phyloP scores from a whole-genome alignment of 345 rosid genomes.

The Draba incana region DNA sequence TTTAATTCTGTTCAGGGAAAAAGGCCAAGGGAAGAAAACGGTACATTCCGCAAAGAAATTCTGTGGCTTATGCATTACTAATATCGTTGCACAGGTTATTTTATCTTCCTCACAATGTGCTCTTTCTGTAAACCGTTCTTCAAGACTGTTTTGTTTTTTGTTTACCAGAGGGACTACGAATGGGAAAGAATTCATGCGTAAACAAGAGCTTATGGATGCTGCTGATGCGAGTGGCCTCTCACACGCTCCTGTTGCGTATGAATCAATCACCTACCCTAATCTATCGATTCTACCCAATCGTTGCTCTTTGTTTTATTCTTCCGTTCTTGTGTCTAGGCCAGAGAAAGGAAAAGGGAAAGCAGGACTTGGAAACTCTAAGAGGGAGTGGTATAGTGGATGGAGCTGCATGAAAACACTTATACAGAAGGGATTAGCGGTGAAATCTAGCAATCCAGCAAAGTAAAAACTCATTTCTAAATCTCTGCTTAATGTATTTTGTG shows the following conservation, averaged over 20 bases:
- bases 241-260: conserved; percentile 70
- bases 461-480: conserved; percentile 36
- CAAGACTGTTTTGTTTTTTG: conserved; percentile 16
- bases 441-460: conserved; percentile 96
- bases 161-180: conserved; percentile 56
- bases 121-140: conserved; percentile 28
- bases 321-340: conserved; percentile 54
- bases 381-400: conserved; percentile 97
- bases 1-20: conserved; percentile 50
- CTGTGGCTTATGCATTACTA: conserved; percentile 85
- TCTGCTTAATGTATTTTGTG: conserved; percentile 9
- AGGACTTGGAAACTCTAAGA: conserved; percentile 68
- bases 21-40: conserved; percentile 35
- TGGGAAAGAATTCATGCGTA: conserved; percentile 77
- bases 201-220: conserved; percentile 89
- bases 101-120: neutral
- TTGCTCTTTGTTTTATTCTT: conserved; percentile 19
- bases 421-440: conserved; percentile 81
- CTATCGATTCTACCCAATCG: conserved; percentile 12
- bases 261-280: conserved; percentile 16
- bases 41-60: conserved; percentile 80
- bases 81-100: conserved; percentile 74
- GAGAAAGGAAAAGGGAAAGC: conserved; percentile 83
- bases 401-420: conserved; percentile 84
- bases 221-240: conserved; percentile 97